Base-by-base conservation (phyloP, 2,329 filamentous ascomycete species). In the Beauveria scarabaeidicola region DNA sequence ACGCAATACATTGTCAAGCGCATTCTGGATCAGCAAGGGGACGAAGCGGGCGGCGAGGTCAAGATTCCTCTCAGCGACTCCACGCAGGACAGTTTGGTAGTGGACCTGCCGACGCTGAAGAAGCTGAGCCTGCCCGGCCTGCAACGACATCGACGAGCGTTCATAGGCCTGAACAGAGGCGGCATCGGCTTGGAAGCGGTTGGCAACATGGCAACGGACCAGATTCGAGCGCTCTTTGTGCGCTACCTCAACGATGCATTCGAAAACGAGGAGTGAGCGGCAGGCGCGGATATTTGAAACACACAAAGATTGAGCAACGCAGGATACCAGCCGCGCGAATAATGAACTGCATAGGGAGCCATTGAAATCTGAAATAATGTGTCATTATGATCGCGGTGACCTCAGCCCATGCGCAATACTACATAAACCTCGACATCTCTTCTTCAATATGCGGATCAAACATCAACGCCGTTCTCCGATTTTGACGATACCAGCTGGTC, bases 61-160 rank as follows among this genome's bases (percentile, higher is more conserved):
- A 72, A 60, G 13, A 75, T 88, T 17, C 72, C 78, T 2, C 68
- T 70, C 13, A 70, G 62, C 32, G 65, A 62, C 11, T 63, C 61
- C 55, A 63, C 64, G 1, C 76, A 71, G 19, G 79, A 83, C 2
- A 78, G 81, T 17, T 71, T 86, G 60, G 73, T 80, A 1, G 77
- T 94, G 23, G 81, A 86, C 64, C 74, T 94, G 53, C 89, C 90
- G 0, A 63, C 66, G 9, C 77, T 77, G 10, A 83, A 81, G 62
- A 84, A 83, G 63, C 75, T 91, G 53, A 86, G 86, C 1, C 69
- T 94, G 47, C 86, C 90, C 9, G 88, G 91, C 69, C 74, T 95
- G 64, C 90, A 95, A 74, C 80, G 90, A 63, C 75, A 92, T 65
- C 79, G 90, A 61, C 81, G 90, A 66, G 89, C 91, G 52, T 95